phyloP scores from a whole-genome alignment of 2,329 filamentous ascomycete genomes.

The Aspergillus arachidicola region DNA sequence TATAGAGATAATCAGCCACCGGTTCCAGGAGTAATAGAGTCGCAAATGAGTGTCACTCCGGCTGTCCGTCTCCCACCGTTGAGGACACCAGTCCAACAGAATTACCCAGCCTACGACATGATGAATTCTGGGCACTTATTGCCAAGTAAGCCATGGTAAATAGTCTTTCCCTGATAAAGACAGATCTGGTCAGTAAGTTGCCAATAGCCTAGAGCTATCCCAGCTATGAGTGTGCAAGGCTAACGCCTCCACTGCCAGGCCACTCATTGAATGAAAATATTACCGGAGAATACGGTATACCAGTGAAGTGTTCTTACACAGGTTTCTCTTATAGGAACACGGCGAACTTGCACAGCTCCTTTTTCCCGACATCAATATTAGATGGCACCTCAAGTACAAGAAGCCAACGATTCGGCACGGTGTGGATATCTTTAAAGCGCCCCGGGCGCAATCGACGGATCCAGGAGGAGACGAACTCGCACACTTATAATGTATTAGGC shows the following conservation, averaged over 20 bases:
- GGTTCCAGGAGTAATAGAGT: background rate
- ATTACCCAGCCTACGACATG: background rate
- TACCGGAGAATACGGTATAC: background rate
- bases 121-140: background rate
- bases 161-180: background rate
- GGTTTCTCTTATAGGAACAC: background rate
- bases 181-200: background rate
- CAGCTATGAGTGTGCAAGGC: background rate
- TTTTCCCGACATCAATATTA: background rate
- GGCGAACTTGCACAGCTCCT: background rate
- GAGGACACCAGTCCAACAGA: background rate
- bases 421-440: background rate
- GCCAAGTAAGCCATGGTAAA: background rate
- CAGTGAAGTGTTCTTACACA: background rate
- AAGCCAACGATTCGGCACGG: background rate
- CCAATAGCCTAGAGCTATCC: background rate
- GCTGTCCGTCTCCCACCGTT: background rate
- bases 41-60: background rate
- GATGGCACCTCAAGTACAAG: background rate
- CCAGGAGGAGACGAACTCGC: background rate
- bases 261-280: background rate
- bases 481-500: background rate
- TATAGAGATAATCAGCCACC: background rate
- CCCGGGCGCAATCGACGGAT: background rate
- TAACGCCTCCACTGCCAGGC: background rate